Percentiles rank a stretch among this genome's conserved stretches.
phyloP scores from a whole-genome alignment of 192 early-diverging fungal genomes.

The Entomortierella chlamydospora region DNA sequence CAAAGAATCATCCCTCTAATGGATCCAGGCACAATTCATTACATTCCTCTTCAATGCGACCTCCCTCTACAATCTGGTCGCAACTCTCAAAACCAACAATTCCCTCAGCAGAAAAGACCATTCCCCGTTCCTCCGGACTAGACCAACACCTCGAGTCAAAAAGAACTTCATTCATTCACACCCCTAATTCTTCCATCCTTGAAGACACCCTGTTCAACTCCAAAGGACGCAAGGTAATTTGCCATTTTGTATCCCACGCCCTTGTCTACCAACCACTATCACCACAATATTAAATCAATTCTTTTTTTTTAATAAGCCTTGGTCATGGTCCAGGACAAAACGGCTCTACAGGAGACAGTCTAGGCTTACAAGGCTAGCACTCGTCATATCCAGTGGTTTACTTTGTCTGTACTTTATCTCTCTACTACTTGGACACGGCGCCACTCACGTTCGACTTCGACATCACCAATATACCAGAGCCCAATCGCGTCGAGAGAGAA shows the following conservation, averaged over 20 bases:
- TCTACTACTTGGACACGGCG: not conserved
- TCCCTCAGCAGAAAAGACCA: not conserved
- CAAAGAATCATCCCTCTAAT: not conserved
- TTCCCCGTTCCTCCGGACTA: too few relatives aligned
- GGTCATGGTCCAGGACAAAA: slow-evolving; percentile 31
- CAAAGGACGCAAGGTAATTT: slow-evolving; percentile 22
- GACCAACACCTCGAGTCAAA: too few relatives aligned
- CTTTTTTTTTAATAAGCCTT: not conserved
- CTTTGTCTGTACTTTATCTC: slow-evolving; percentile 17
- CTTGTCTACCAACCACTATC: not conserved
- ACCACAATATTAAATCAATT: not conserved
- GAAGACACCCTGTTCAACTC: slow-evolving; percentile 12
- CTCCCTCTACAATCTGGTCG: slow-evolving; percentile 26
- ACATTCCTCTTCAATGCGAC: slow-evolving; percentile 1
- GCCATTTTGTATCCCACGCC: not conserved
- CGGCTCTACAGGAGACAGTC: slow-evolving; percentile 15
- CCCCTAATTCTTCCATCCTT: not conserved
- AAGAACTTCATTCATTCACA: not conserved
- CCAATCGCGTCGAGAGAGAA: slow-evolving; percentile 3
- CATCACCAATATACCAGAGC: not conserved
- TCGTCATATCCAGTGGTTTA: slow-evolving; percentile 15
- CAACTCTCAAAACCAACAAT: slow-evolving; percentile 13
- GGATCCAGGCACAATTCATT: not conserved
- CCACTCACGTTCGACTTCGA: not conserved
- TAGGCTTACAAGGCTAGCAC: not conserved